Conservation (phyloP, 2,329 filamentous ascomycete species). For the Nectriaceae sp. region DNA sequence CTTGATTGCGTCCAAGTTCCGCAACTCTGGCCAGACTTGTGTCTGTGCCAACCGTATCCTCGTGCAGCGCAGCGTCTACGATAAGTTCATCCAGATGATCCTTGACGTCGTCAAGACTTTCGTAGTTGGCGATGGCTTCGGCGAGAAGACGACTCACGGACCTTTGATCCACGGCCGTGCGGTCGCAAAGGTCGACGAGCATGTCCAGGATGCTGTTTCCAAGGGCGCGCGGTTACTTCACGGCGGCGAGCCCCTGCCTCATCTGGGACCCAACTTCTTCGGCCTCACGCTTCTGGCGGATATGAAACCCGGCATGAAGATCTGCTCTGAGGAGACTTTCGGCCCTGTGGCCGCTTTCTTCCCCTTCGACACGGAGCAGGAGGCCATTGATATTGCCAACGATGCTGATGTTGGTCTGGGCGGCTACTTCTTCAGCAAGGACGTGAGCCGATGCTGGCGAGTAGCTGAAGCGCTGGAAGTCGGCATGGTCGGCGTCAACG, state of each 20-base stretch:
- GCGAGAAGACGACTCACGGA: conserved; percentile 58
- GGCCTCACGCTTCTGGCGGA: conserved; percentile 68
- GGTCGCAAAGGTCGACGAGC: conserved; percentile 60
- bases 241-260: conserved; percentile 58
- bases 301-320: conserved; percentile 67
- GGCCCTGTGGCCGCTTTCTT: conserved; percentile 72
- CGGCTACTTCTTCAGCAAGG: conserved; percentile 67
- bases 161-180: conserved; percentile 68
- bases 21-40: conserved; percentile 72
- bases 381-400: conserved; percentile 69
- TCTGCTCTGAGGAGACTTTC: conserved; percentile 71
- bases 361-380: conserved; percentile 66
- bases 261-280: conserved; percentile 68
- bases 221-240: conserved; percentile 61
- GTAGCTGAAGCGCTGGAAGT: conserved; percentile 51
- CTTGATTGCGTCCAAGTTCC: conserved; percentile 69
- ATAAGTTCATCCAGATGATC: conserved; percentile 52
- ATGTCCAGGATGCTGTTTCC: conserved; percentile 62
- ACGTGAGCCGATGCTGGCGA: conserved; percentile 41
- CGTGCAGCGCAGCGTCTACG: conserved; percentile 60
- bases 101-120: conserved; percentile 57
- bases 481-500: conserved; percentile 38
- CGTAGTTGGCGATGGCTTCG: conserved; percentile 59
- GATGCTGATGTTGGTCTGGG: conserved; percentile 67
- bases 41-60: conserved; percentile 65